Conservation (phyloP, 441 rosid species). For the Breynia disticha region DNA sequence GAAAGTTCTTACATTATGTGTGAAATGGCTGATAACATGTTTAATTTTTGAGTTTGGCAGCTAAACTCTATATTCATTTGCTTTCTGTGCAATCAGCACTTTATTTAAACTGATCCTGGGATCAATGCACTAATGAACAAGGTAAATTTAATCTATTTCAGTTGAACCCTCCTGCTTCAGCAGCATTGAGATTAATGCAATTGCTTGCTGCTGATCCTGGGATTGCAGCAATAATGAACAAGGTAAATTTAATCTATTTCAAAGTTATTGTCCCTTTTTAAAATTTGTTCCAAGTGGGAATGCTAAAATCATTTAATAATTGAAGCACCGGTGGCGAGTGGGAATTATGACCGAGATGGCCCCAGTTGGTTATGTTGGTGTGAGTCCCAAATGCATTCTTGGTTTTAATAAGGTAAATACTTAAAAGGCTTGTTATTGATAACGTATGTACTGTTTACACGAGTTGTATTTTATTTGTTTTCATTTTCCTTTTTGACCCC, state of each 20-base stretch:
- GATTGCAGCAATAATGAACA: constrained; percentile 79
- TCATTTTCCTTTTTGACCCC: constrained; percentile 9
- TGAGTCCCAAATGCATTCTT: constrained; percentile 75
- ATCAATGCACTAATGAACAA: constrained; percentile 83
- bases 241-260: constrained; percentile 31
- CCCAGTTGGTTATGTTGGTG: constrained; percentile 94
- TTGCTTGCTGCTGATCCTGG: constrained; percentile 98
- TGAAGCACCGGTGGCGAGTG: constrained; percentile 78
- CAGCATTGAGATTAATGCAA: constrained; percentile 89
- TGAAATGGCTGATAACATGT: too few relatives aligned
- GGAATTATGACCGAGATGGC: constrained; percentile 96
- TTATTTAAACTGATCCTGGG: not conserved
- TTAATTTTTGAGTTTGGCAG: too few relatives aligned
- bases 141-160: constrained; percentile 36
- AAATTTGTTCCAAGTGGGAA: not conserved
- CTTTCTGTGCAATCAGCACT: not conserved
- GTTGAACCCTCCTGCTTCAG: constrained; percentile 80
- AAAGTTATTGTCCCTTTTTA: too few relatives aligned
- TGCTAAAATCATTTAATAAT: not conserved
- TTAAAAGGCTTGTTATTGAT: constrained; percentile 1
- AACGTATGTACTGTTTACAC: constrained; percentile 1
- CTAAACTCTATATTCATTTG: too few relatives aligned
- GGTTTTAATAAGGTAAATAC: constrained; percentile 78
- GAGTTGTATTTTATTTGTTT: not conserved
- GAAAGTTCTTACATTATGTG: too few relatives aligned